Percentiles rank a stretch among this genome's conserved stretches.
These are phyloP conservation scores for Sporothrix mexicana DNA, from an alignment of 2,329 filamentous ascomycete species.

Conservation along the genomic window DNA sequence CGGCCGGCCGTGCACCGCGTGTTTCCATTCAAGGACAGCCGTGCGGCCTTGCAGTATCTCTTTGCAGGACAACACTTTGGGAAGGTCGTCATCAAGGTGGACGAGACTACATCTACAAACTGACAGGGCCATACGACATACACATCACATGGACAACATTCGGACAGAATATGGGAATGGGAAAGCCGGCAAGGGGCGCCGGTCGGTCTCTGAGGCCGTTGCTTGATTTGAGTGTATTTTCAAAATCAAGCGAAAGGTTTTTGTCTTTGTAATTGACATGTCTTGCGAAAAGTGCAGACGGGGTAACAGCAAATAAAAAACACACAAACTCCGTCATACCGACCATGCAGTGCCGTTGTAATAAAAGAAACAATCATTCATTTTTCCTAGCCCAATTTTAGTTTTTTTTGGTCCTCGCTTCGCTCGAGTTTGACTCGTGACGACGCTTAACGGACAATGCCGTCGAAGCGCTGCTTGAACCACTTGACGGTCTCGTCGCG, in stretches of 20 bases:
- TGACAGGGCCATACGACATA: background rate
- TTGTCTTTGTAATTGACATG: slow-evolving; percentile 38
- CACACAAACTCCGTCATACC: slow-evolving; percentile 28
- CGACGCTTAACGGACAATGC: slow-evolving; percentile 89
- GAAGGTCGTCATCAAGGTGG: slow-evolving; percentile 55
- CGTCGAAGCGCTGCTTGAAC: slow-evolving; percentile 91
- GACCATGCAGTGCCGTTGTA: slow-evolving; percentile 31
- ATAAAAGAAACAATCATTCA: slow-evolving; percentile 27
- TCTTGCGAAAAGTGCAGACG: background rate
- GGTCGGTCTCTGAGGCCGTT: slow-evolving; percentile 76
- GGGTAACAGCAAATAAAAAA: slow-evolving; percentile 22
- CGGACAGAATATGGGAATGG: slow-evolving; percentile 33
- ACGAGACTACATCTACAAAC: slow-evolving; percentile 12
- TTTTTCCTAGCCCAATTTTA: slow-evolving; percentile 34
- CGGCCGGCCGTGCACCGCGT: slow-evolving; percentile 51
- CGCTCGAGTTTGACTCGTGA: slow-evolving; percentile 35
- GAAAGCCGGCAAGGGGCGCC: slow-evolving; percentile 69
- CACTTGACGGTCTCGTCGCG: slow-evolving; percentile 96
- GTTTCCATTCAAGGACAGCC: slow-evolving; percentile 51
- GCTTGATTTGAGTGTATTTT: slow-evolving; percentile 62
- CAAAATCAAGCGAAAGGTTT: slow-evolving; percentile 55
- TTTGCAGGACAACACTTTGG: slow-evolving; percentile 59
- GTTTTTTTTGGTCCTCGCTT: slow-evolving; percentile 35
- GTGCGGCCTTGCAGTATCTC: slow-evolving; percentile 56
- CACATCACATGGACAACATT: slow-evolving; percentile 2